A percentile compares a stretch with the other conserved stretches of the same genome.
These are phyloP conservation scores for Chaetomiaceae sp. DNA, from an alignment of 2,329 filamentous ascomycete species.

Conservation along the genomic window DNA sequence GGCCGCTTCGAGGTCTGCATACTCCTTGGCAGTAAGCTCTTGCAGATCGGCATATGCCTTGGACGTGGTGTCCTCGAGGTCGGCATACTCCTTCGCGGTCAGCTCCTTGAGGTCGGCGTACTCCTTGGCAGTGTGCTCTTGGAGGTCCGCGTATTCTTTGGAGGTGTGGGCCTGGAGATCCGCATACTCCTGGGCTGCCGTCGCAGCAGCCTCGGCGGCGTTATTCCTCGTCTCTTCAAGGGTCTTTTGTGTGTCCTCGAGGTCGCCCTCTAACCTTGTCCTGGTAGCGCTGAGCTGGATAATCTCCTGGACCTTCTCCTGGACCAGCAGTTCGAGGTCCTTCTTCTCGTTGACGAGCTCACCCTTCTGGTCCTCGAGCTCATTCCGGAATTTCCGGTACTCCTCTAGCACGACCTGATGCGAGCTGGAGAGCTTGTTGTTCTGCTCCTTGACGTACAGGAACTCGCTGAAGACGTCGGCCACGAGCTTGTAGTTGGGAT, in stretches of 20 bases:
- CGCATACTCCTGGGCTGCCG: slow-evolving; percentile 15
- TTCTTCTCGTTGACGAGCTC: slow-evolving; percentile 28
- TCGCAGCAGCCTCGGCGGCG: slow-evolving; percentile 22
- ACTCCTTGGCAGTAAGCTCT: slow-evolving; percentile 16
- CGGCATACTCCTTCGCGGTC: slow-evolving; percentile 16
- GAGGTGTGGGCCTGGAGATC: slow-evolving; percentile 9
- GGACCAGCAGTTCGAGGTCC: slow-evolving; percentile 26
- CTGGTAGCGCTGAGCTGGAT: slow-evolving; percentile 23
- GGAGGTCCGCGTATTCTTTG: slow-evolving; percentile 16
- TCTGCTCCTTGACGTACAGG: slow-evolving; percentile 32
- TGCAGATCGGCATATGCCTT: slow-evolving; percentile 17
- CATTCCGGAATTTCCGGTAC: slow-evolving; percentile 33
- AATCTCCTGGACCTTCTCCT: slow-evolving; percentile 28
- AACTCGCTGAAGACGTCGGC: slow-evolving; percentile 34
- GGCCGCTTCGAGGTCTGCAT: slow-evolving; percentile 21
- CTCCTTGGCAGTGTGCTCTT: slow-evolving; percentile 12
- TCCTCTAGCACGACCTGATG: slow-evolving; percentile 33
- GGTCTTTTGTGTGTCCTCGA: slow-evolving; percentile 21
- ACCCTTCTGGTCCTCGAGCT: slow-evolving; percentile 30
- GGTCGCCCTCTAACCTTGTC: slow-evolving; percentile 23
- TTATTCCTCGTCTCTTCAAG: slow-evolving; percentile 20
- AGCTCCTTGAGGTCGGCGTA: slow-evolving; percentile 19
- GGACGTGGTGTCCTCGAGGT: slow-evolving; percentile 14
- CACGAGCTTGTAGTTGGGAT: slow-evolving; percentile 34
- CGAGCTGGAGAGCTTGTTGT: slow-evolving; percentile 30